Evolutionary conservation across 495 filamentous ascomycete species (phyloP).

Genomic region (Penicillium egyptiacum): DNA sequence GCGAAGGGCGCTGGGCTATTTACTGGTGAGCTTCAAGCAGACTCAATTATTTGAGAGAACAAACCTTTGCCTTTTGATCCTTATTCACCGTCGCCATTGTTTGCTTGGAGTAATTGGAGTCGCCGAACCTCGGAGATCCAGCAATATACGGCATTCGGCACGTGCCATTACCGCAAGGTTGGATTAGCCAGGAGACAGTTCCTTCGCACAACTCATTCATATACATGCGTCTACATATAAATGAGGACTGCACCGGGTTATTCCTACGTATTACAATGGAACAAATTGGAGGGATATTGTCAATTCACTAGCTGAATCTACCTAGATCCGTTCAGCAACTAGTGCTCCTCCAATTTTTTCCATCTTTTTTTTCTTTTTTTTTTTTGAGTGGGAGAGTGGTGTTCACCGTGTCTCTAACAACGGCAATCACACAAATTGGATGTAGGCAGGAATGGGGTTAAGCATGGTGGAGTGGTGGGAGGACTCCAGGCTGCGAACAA

Average conservation of each 20-base stretch:
- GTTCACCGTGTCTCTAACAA: background rate
- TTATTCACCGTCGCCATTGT: slow-evolving; percentile 44
- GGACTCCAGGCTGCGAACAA: background rate
- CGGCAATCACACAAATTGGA: background rate
- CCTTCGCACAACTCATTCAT: background rate
- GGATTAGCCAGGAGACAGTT: background rate
- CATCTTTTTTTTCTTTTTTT: slow-evolving; percentile 19
- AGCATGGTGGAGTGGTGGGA: background rate
- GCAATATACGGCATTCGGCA: slow-evolving; percentile 21
- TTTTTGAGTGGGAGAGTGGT: slow-evolving; percentile 6
- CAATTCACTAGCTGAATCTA: slow-evolving; percentile 34
- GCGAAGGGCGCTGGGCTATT: slow-evolving; percentile 72
- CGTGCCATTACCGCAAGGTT: slow-evolving; percentile 23
- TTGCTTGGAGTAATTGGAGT: slow-evolving; percentile 12
- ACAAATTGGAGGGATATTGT: slow-evolving; percentile 30
- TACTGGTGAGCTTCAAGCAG: slow-evolving; percentile 20
- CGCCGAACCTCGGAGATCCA: slow-evolving; percentile 19
- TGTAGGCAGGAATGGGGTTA: background rate
- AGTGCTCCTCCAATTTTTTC: slow-evolving; percentile 35
- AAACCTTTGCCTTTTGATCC: slow-evolving; percentile 48
- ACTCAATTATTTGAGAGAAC: background rate
- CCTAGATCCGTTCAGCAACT: slow-evolving; percentile 20
- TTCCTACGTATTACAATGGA: background rate
- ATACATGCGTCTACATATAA: background rate
- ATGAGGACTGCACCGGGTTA: background rate